A percentile compares a stretch with the other conserved stretches of the same genome.
Conservation (phyloP, 139 green algal genomes). For the Coccomyxa sp. region DNA sequence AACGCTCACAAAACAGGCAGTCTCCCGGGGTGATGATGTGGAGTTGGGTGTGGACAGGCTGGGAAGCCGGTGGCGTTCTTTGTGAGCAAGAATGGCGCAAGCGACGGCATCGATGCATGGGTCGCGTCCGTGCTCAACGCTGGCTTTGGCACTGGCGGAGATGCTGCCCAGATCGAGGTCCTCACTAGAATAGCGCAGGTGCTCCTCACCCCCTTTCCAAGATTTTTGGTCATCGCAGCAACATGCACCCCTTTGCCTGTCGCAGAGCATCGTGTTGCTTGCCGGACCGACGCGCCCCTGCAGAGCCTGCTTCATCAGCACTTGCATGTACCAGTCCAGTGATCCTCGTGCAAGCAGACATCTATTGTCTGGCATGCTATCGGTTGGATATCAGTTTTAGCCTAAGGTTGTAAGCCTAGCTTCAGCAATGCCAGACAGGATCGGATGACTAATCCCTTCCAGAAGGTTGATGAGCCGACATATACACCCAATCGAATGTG, state of each 20-base stretch:
- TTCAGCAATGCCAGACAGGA: background rate
- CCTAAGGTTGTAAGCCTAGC: background rate
- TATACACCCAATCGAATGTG: no score
- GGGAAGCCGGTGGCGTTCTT: slow-evolving; percentile 40
- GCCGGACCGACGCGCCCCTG: no score
- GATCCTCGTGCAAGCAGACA: background rate
- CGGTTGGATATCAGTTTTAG: background rate
- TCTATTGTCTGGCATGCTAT: background rate
- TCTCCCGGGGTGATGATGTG: background rate
- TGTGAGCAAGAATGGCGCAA: slow-evolving; percentile 11
- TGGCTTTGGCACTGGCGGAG: slow-evolving; percentile 33
- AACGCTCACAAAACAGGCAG: background rate
- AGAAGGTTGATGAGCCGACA: no score
- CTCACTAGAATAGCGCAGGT: slow-evolving; percentile 28
- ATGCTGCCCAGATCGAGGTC: slow-evolving; percentile 33
- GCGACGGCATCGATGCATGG: background rate
- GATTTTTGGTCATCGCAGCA: background rate
- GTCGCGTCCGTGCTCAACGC: slow-evolving; percentile 11
- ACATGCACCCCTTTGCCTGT: background rate
- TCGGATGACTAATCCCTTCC: no score
- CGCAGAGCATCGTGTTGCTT: no score
- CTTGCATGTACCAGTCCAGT: background rate
- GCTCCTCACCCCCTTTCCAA: background rate
- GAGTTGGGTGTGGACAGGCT: slow-evolving; percentile 9
- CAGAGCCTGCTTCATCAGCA: background rate